Conservation (phyloP, 352 stramenopile genomes). For the Pythium volutum region DNA sequence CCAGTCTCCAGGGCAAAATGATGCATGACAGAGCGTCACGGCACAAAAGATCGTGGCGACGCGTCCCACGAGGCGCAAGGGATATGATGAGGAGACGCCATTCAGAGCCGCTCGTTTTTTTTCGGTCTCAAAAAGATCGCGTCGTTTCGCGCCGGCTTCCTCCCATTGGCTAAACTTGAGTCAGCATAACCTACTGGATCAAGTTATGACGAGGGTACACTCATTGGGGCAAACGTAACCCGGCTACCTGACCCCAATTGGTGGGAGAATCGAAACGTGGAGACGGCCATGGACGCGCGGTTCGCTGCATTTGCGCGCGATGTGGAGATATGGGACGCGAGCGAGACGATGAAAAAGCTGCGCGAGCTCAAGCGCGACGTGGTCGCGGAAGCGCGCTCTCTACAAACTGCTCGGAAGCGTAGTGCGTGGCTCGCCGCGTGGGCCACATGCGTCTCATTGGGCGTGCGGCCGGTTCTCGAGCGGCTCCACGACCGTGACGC, state of each 20-base stretch:
- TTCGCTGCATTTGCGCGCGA: constrained; percentile 13
- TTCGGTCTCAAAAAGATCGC: constrained; percentile 3
- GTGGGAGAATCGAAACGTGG: constrained; percentile 4
- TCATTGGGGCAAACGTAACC: not conserved
- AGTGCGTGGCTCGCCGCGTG: not conserved
- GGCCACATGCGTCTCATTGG: not conserved
- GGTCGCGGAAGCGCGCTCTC: not conserved
- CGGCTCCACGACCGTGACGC: not conserved
- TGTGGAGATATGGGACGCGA: not conserved
- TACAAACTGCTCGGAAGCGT: not conserved
- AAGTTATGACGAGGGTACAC: not conserved
- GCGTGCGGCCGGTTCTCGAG: constrained; percentile 1
- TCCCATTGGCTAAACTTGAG: not conserved
- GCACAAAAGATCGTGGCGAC: not conserved
- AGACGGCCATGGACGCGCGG: not conserved
- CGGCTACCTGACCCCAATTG: not conserved
- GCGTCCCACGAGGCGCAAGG: not conserved
- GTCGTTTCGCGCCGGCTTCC: not conserved
- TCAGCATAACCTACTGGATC: not conserved
- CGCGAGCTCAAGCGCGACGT: constrained; percentile 9
- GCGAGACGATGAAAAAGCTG: constrained; percentile 5
- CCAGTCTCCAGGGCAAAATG: not conserved
- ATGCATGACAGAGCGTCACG: too few relatives aligned
- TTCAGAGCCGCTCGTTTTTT: not conserved
- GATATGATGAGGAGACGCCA: not conserved